These are phyloP conservation scores for Chaetomiaceae sp. DNA, from an alignment of 2,329 filamentous ascomycete species.

Conservation along the genomic window DNA sequence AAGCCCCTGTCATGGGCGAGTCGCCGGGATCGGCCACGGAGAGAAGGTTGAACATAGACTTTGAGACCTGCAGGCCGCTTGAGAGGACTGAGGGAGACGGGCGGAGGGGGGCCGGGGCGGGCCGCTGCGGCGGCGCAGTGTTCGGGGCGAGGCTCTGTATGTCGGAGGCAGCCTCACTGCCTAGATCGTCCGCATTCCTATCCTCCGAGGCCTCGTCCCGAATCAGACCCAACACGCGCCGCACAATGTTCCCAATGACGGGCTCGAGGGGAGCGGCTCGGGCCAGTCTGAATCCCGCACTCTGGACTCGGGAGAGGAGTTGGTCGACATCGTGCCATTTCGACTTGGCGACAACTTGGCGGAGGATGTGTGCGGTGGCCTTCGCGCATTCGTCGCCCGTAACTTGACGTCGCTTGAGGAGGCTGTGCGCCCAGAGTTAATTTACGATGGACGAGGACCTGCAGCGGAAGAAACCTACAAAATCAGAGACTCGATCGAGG, in stretches of 20 bases:
- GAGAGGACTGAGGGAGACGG: conserved; percentile 57
- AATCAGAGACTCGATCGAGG: conserved; percentile 75
- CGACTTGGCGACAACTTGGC: conserved; percentile 76
- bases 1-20: conserved; percentile 33
- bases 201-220: conserved; percentile 85
- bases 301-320: conserved; percentile 73
- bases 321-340: conserved; percentile 71
- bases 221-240: conserved; percentile 82
- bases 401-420: conserved; percentile 88
- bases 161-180: conserved; percentile 55
- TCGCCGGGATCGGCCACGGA: conserved; percentile 58
- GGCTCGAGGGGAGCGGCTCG: conserved; percentile 85
- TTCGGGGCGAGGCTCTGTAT: conserved; percentile 21
- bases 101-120: conserved; percentile 28
- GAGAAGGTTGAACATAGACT: conserved; percentile 84
- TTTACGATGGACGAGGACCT: conserved; percentile 5
- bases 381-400: conserved; percentile 81
- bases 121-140: conserved; percentile 11
- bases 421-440: conserved; percentile 40
- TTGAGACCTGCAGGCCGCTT: conserved; percentile 59
- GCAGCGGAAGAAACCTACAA: conserved; percentile 47
- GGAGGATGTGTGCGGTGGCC: conserved; percentile 81
- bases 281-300: conserved; percentile 69
- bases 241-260: conserved; percentile 89
- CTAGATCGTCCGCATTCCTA: conserved; percentile 52